A percentile compares a stretch with the other conserved stretches of the same genome.
Evolutionary conservation across 1,284 basidiomycete species (phyloP).

Genomic region (Porogramme epimiltina): DNA sequence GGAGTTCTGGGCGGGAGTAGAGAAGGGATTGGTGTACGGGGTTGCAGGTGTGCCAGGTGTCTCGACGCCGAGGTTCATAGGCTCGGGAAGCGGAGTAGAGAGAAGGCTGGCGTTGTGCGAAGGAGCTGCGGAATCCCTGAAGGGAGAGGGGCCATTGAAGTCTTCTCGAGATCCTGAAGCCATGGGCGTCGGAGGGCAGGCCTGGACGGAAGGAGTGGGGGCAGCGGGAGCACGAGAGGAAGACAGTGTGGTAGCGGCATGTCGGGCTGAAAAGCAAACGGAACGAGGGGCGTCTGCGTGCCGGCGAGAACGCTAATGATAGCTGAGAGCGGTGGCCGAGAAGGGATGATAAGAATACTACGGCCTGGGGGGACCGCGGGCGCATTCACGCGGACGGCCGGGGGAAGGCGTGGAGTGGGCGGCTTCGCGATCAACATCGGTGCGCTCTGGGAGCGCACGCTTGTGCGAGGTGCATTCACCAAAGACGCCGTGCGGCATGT

Average conservation of each 20-base stretch:
- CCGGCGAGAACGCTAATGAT: constrained; percentile 15
- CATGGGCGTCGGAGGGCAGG: constrained; percentile 12
- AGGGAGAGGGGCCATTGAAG: constrained; percentile 7
- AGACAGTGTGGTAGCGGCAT: background rate
- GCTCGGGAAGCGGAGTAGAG: background rate
- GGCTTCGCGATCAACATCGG: background rate
- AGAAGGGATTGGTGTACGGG: constrained; percentile 12
- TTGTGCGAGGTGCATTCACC: background rate
- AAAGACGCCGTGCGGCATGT: too few relatives aligned
- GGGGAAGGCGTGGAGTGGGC: background rate
- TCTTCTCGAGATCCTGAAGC: constrained; percentile 9
- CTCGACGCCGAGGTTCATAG: background rate
- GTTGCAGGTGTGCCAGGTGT: constrained; percentile 3
- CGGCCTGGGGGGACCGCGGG: background rate
- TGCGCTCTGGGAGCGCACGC: background rate
- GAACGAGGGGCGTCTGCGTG: constrained; percentile 7
- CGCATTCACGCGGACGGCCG: background rate
- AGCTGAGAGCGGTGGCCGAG: constrained; percentile 5
- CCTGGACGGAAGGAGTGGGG: constrained; percentile 7
- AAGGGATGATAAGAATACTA: constrained; percentile 19
- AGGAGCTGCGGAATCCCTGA: constrained; percentile 6
- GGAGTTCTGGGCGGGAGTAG: constrained; percentile 17
- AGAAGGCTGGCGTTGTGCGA: background rate
- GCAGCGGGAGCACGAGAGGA: constrained; percentile 8
- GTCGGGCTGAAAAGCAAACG: constrained; percentile 12